These are phyloP conservation scores for Heliamphora pulchella DNA, from an alignment of 179 eudicot genomes.

Conservation along the genomic window DNA sequence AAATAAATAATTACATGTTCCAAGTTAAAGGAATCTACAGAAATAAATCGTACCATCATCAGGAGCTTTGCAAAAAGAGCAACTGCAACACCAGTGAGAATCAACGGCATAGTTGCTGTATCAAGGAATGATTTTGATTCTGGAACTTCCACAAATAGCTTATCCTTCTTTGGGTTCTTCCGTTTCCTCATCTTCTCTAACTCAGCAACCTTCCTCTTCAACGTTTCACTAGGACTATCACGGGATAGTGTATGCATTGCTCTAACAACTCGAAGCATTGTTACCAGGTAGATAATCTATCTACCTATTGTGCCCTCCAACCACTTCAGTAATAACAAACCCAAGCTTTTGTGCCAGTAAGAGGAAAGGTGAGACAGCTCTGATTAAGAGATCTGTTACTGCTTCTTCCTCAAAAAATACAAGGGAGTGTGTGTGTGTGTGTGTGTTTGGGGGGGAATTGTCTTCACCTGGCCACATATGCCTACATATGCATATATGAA, in stretches of 20 bases:
- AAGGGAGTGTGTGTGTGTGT: not conserved
- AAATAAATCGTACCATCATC: conserved; percentile 55
- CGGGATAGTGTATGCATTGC: conserved; percentile 43
- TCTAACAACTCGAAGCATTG: conserved; percentile 34
- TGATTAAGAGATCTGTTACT: not conserved
- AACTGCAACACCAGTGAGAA: conserved; percentile 64
- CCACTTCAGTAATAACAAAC: not conserved
- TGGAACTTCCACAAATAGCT: conserved; percentile 64
- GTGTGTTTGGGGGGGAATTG: too few species aligned
- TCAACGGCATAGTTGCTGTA: conserved; percentile 70
- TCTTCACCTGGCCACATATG: too few species aligned
- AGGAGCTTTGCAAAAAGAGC: conserved; percentile 67
- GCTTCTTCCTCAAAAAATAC: not conserved
- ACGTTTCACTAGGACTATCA: conserved; percentile 51
- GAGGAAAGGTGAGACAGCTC: not conserved
- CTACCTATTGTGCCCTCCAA: not conserved
- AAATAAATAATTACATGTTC: not conserved
- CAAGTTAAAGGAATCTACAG: not conserved
- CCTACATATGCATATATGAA: too few species aligned
- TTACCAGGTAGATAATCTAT: not conserved
- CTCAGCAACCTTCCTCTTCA: conserved; percentile 56
- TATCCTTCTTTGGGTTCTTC: conserved; percentile 42
- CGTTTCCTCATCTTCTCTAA: conserved; percentile 53
- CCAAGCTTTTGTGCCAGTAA: not conserved
- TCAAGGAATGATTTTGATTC: conserved; percentile 61